phyloP scores from a whole-genome alignment of 495 filamentous ascomycete species.

The Aspergillus sclerotioniger region DNA sequence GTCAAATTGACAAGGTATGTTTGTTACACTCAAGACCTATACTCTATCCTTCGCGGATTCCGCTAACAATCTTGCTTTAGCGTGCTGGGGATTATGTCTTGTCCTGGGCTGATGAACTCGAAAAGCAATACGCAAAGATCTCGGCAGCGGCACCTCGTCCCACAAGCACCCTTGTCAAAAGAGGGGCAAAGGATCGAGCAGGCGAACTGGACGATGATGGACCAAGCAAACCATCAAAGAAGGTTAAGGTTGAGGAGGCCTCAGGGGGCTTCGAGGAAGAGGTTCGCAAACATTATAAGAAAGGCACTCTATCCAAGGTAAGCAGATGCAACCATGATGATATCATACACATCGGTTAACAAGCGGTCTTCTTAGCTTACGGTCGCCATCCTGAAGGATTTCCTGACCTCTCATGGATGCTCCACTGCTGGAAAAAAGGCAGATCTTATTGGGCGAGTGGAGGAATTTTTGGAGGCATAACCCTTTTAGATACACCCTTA shows the following conservation, averaged over 20 bases:
- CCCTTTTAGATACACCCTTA: not conserved
- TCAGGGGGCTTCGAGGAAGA: slow-evolving; percentile 48
- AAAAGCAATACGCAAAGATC: slow-evolving; percentile 48
- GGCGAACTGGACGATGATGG: slow-evolving; percentile 30
- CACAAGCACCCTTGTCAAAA: slow-evolving; percentile 44
- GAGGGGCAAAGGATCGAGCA: slow-evolving; percentile 37
- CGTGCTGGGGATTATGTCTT: slow-evolving; percentile 74
- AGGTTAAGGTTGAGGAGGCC: slow-evolving; percentile 46
- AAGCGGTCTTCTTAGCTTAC: slow-evolving; percentile 49
- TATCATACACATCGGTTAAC: slow-evolving; percentile 3
- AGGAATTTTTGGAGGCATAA: slow-evolving; percentile 67
- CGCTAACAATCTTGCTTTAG: slow-evolving; percentile 17
- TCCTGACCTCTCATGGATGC: slow-evolving; percentile 60
- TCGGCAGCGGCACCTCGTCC: slow-evolving; percentile 34
- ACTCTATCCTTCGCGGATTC: not conserved
- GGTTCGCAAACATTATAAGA: slow-evolving; percentile 59
- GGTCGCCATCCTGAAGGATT: slow-evolving; percentile 66
- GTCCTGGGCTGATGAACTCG: slow-evolving; percentile 70
- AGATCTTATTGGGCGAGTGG: slow-evolving; percentile 74
- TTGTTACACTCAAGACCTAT: not conserved
- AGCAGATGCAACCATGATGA: slow-evolving; percentile 6
- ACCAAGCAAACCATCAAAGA: slow-evolving; percentile 41
- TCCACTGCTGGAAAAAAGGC: slow-evolving; percentile 69
- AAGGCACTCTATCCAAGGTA: slow-evolving; percentile 61
- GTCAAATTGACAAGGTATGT: slow-evolving; percentile 75